phyloP scores from a whole-genome alignment of 169 alveolate genomes.

The Besnoitia besnoiti region DNA sequence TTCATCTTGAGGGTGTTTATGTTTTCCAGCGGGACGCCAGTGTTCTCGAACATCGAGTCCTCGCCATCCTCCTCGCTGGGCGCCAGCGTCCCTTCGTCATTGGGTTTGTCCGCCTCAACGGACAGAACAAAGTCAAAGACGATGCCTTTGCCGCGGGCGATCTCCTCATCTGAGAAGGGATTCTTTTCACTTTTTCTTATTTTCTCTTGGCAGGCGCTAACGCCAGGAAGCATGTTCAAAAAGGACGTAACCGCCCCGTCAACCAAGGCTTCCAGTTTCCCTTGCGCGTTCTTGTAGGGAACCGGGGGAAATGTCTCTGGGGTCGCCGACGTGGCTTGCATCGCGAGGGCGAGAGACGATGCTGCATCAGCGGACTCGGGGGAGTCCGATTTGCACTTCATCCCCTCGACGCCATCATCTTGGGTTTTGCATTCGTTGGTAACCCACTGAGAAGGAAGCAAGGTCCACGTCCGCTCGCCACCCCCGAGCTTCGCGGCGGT shows the following conservation, averaged over 20 bases:
- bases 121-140: constrained; percentile 5
- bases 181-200: background rate
- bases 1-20: background rate
- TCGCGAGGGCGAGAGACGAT: background rate
- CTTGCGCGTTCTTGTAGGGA: background rate
- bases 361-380: background rate
- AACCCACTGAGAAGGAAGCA: background rate
- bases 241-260: constrained; percentile 13
- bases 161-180: constrained; percentile 3
- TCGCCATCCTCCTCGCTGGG: background rate
- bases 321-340: background rate
- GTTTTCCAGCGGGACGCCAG: constrained; percentile 12
- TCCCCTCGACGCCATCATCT: background rate
- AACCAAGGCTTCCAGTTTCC: background rate
- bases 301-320: constrained; percentile 18
- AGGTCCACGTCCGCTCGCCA: constrained; percentile 1
- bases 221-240: background rate
- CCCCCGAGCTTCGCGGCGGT: constrained; percentile 46
- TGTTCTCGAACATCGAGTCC: constrained; percentile 7
- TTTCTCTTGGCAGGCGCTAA: background rate
- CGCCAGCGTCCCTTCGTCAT: background rate
- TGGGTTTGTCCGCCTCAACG: background rate
- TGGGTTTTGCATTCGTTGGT: background rate
- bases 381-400: background rate
- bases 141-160: constrained; percentile 5